Base-by-base conservation (phyloP, 352 stramenopile species). In the Halophytophthora batemanensis region DNA sequence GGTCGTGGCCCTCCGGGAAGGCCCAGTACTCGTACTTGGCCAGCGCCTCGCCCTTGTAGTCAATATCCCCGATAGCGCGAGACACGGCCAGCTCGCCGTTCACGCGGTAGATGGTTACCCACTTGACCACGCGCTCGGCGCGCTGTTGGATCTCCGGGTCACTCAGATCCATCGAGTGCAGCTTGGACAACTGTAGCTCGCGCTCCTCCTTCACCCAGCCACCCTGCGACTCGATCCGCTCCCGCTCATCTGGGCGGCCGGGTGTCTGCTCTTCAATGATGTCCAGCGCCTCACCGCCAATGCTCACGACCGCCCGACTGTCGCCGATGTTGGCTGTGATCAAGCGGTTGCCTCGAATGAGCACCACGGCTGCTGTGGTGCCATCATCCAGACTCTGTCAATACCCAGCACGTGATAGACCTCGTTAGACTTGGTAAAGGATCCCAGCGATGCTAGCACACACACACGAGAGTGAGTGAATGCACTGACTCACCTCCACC, bases 51-150 rank as follows among this genome's bases (percentile, higher is more conserved):
- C 78, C 78, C 59, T 97, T 97, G 61, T 97, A 97, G 41, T 93
- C 82, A 53, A 95, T 89, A 57, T 97, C 90, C 23, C 90, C 90
- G 56, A 97, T 96, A 10, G 90, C 86, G 15, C 90, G 80, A 31
- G 87, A 97, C 8, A 97, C 84, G 14, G 93, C 91, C n/a, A 97
- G 71, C 47, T 97, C 93, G 41, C 89, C 88, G 51, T 97, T 96
- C 12, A 97, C 84, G 36, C 84, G 74, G 49, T 90, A 90, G 28
- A 95, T 89, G 31, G 80, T 87, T 19, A 95, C 78, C 80, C 82
- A 91, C 47, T 87, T 81, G 33, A 95, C 82, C 8, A 95, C 82
- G 12, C 82, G 77, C 19, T 86, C 74, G 0, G 85, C 85, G 21
- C 82, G 83, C 51, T 92, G 74, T 46, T 93, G 70, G 50, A 95